Evolutionary conservation across 306 rosid genomes (phyloP), one percentile per base, ranked within the genome.

Genomic region (Morella rubra): DNA sequence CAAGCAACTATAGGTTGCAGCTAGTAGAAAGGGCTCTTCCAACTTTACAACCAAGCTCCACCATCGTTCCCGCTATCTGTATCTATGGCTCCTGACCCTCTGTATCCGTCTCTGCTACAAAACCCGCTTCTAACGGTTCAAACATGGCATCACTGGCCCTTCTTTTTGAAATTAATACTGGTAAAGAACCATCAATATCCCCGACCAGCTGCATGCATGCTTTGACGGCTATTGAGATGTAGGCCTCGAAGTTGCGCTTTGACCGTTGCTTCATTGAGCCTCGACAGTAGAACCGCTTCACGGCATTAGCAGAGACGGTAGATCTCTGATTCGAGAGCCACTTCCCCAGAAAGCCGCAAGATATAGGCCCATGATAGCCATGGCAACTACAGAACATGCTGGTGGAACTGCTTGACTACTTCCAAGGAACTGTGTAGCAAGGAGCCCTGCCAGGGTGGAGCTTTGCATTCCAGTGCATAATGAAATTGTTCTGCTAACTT

Each of bases 381-480:
- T 95, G 59, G 86, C 91, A 44, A 95, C 86, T 13, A 95, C 99
- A 0, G 99, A 95, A 83, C 99, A 95, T 9, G 99, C 99, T 10
- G 99, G 86, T 6, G 99, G 97, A 78, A 92, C 99, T 8, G 99
- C 97, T 70, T 95, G 99, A 71, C 85, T 95, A 83, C 89, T 85
- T 73, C 97, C 99, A 37, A 95, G 87, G 86, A 95, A 95, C 73
- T 95, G 99, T 13, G 97, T 84, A 24, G 99, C 98, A n/a, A 95
- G 93, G 73, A 95, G 90, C 58, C 99, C 99, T 22, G 99, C 99
- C 75, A 95, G 85, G 42, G 99, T 95, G 46, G 99, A 92, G 85
- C 99, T 95, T 75, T 95, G 99, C 99, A 95, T 95, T 80, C 99
- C 99, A 10, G 96, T 92, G 89, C 99, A 95, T 32, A 95, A 74